Conservation (phyloP, 176 grass and related monocot genomes). For the Triticum dicoccoides region DNA sequence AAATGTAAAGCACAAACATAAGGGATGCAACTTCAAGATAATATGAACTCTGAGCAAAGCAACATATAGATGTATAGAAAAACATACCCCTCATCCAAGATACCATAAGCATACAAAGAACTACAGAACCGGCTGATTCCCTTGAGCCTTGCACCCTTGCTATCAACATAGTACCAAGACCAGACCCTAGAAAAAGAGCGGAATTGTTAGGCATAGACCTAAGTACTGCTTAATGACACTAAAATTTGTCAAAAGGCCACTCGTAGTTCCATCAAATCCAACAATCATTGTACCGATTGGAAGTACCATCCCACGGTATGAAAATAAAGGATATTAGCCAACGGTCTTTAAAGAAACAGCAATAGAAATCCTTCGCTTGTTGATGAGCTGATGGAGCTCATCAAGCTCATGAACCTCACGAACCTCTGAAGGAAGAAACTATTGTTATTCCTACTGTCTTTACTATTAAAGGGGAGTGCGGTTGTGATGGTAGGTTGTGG, state of each 20-base stretch:
- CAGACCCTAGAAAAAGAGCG: conserved; percentile 55
- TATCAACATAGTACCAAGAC: conserved; percentile 94
- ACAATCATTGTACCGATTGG: conserved; percentile 93
- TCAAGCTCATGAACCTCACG: conserved; percentile 20
- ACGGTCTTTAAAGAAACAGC: background rate
- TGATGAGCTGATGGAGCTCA: too few species aligned
- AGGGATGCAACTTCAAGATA: background rate
- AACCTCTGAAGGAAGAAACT: conserved; percentile 42
- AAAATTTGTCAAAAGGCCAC: background rate
- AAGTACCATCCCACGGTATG: conserved; percentile 83
- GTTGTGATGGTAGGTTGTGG: background rate
- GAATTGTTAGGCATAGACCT: background rate
- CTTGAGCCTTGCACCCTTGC: conserved; percentile 84
- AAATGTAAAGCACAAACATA: conserved; percentile 24
- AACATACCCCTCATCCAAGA: conserved; percentile 79
- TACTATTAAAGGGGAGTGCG: background rate
- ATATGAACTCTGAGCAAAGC: background rate
- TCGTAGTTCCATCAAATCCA: conserved; percentile 17
- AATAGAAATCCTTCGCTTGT: too few species aligned
- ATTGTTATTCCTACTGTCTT: background rate
- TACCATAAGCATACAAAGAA: conserved; percentile 87
- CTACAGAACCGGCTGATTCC: conserved; percentile 77
- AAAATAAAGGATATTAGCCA: conserved; percentile 85
- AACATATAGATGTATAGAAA: background rate
- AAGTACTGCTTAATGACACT: background rate